Evolutionary conservation across 2,329 filamentous ascomycete species (phyloP), one percentile per base, ranked within the genome.

Genomic region (Colletotrichum neosansevieriae): DNA sequence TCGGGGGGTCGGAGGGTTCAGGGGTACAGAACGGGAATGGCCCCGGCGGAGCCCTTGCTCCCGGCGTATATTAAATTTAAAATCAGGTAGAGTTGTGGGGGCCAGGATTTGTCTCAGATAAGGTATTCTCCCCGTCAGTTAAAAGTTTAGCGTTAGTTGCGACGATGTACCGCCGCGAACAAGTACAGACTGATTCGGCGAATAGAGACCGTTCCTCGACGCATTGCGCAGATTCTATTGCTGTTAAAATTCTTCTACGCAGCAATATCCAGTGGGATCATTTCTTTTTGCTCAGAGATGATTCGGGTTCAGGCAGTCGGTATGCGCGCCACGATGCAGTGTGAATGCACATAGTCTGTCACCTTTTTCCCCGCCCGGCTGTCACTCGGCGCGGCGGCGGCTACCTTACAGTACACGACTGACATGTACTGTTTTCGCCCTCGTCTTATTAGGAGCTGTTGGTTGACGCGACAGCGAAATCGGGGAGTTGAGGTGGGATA

Each of bases 71-170:
- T 67, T 63, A 51, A 36, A 63, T 51, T 40, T 50, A 51, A 51
- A 51, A 58, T 67, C 63, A 63, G 64, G 64, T 58, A 67, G 64
- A 63, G 64, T 38, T 63, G 19, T 40, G 59, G 58, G 51, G 51
- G 17, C 24, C 19, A 13, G 34, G 51, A 50, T 53, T 11, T 44
- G 64, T 63, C 58, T 67, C 58, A 45, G 44, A 63, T 67, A 63
- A 51, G 44, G 58, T 63, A 57, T 67, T 63, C 44, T 63, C 57
- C 61, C 57, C 49, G 58, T 61, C 40, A 45, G 13, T n/a, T n/a
- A n/a, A n/a, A n/a, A n/a, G n/a, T 7, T 29, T 45, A 38, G 40
- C 51, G 53, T 54, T n/a, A n/a, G n/a, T n/a, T n/a, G n/a, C n/a
- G n/a, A n/a, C 29, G 9, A 29, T 7, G 29, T 29, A 29, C 29